Evolutionary conservation across 805 yeast genomes (phyloP).

Genomic region (Spathaspora gorwiae): DNA sequence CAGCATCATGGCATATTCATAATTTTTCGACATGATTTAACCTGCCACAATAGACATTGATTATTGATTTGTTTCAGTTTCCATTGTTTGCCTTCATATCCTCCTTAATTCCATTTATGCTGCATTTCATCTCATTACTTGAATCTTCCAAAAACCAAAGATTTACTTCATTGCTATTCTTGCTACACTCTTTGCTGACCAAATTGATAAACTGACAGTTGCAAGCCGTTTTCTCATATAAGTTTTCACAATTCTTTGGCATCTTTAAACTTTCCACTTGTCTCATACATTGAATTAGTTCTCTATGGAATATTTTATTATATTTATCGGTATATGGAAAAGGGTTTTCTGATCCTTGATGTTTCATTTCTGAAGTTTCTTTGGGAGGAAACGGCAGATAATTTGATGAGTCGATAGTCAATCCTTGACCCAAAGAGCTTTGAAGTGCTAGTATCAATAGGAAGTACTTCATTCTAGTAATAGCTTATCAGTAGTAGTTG

Average conservation of each 20-base stretch:
- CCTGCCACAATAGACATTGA: no score
- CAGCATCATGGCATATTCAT: no score
- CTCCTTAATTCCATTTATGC: not conserved
- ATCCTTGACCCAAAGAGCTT: not conserved
- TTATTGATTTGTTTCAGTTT: not conserved
- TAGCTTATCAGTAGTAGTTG: no score
- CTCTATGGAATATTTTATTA: conserved; percentile 3
- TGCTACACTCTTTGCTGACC: not conserved
- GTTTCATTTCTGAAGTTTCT: not conserved
- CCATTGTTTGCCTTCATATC: not conserved
- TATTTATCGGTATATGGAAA: not conserved
- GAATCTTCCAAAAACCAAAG: not conserved
- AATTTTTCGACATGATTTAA: no score
- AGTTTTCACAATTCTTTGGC: not conserved
- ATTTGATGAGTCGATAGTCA: not conserved
- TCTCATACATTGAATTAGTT: conserved; percentile 6
- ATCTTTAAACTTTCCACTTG: not conserved
- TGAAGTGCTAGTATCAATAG: not conserved
- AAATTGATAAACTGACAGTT: conserved; percentile 1
- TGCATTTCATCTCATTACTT: not conserved
- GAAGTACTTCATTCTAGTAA: not conserved
- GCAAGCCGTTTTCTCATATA: not conserved
- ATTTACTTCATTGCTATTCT: not conserved
- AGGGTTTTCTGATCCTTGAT: not conserved
- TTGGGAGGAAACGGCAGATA: not conserved